Base-by-base conservation (phyloP, 2,329 filamentous ascomycete genomes). In the Ophioceras dolichostomum region DNA sequence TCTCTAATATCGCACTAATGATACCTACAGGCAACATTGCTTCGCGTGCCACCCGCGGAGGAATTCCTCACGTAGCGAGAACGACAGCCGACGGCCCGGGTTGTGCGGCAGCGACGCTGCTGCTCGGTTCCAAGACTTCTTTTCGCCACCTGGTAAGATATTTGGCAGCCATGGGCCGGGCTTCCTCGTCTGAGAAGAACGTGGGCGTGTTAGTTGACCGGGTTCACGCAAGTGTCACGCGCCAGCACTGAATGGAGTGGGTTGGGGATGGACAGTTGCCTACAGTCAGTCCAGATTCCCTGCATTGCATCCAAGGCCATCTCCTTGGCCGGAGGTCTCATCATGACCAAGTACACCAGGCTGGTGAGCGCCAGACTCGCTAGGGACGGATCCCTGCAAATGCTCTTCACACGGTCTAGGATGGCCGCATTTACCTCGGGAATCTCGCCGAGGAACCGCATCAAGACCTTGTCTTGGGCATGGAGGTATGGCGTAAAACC, bases 401-500 rank as follows among this genome's bases (percentile, higher is more conserved):
- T 65, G 24, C 63, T 60, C 57, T 77, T 78, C 26, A 96, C 76
- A 35, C 83, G 73, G 33, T 78, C 68, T 2, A 96, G 67, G 43
- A 96, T 76, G 10, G 72, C 68, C 24, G 65, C 58, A 42, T 78
- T 85, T 24, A 98, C 67, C 30, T 83, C 79, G 0, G 91, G 91
- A 24, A 98, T 79, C 57, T 98, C 91, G 35, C 86, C 88, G 32
- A 98, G 62, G 53, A 96, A 94, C 26, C 91, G 76, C 20, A 93
- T 88, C 39, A 98, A 64, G 17, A 94, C 73, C 56, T 91, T 89
- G 54, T 98, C 91, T 42, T 85, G 83, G 2, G 80, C 74, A 52
- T 95, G 87, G n/a, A 96, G 67, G 55, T 94, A 96, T 4, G 85
- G 84, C 24, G 94, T 61, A 49, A 98, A 85, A 2, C 83, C 83